Percentiles rank a stretch among this genome's conserved stretches.
These are phyloP conservation scores for Colletotrichum sojae DNA, from an alignment of 2,329 filamentous ascomycete genomes.

Conservation along the genomic window DNA sequence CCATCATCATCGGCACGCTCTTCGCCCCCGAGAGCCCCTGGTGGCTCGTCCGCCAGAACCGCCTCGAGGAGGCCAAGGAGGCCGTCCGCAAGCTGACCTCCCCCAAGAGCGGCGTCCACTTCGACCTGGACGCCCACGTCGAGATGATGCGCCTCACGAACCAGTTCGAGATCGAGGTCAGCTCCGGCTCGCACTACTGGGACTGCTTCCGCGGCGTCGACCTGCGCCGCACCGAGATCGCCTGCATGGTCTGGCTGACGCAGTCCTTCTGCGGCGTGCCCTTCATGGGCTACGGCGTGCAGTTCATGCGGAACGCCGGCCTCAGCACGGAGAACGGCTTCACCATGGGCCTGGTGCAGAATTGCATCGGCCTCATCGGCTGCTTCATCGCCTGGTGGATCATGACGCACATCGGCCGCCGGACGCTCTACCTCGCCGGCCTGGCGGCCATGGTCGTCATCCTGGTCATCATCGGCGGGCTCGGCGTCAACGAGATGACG, in stretches of 20 bases:
- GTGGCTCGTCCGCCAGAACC: slow-evolving; percentile 45
- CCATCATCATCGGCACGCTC: slow-evolving; percentile 41
- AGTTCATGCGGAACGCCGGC: slow-evolving; percentile 44
- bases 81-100: slow-evolving; percentile 31
- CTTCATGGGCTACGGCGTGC: slow-evolving; percentile 39
- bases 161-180: slow-evolving; percentile 48
- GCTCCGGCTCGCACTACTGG: slow-evolving; percentile 41
- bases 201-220: slow-evolving; percentile 44
- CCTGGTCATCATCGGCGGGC: slow-evolving; percentile 52
- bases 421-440: slow-evolving; percentile 57
- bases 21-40: slow-evolving; percentile 46
- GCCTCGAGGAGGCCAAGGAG: slow-evolving; percentile 43
- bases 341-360: slow-evolving; percentile 56
- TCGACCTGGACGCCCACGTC: slow-evolving; percentile 43
- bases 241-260: slow-evolving; percentile 46
- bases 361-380: slow-evolving; percentile 59
- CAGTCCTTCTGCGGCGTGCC: slow-evolving; percentile 47
- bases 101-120: slow-evolving; percentile 42
- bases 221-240: slow-evolving; percentile 47
- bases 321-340: slow-evolving; percentile 49
- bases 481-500: slow-evolving; percentile 48
- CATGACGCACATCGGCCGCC: slow-evolving; percentile 54
- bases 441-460: slow-evolving; percentile 56
- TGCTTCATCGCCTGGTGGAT: slow-evolving; percentile 57
- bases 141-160: slow-evolving; percentile 49